These are phyloP conservation scores for Bipolaris zeicola DNA, from an alignment of 2,329 filamentous ascomycete species.

Conservation along the genomic window DNA sequence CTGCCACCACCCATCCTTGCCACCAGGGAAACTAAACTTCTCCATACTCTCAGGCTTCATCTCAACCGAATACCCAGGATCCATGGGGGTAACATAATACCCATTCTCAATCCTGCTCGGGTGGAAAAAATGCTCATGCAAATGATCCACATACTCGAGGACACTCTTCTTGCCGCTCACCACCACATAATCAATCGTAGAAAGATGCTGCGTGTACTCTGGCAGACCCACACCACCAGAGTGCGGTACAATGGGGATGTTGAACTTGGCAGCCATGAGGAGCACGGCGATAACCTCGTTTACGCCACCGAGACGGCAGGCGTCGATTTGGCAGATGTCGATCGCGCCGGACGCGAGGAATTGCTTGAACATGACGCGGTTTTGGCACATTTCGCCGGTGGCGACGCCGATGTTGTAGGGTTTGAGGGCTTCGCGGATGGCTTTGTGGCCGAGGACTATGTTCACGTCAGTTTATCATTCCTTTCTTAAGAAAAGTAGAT, in stretches of 20 bases:
- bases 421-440: constrained; percentile 78
- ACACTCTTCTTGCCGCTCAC: constrained; percentile 81
- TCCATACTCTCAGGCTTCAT: constrained; percentile 93
- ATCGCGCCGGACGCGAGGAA: constrained; percentile 79
- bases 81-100: constrained; percentile 83
- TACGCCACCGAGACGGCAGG: constrained; percentile 85
- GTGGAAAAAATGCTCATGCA: constrained; percentile 91
- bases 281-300: constrained; percentile 93
- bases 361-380: constrained; percentile 93
- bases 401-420: constrained; percentile 81
- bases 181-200: constrained; percentile 89
- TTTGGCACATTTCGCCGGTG: constrained; percentile 95
- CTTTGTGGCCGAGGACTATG: constrained; percentile 78
- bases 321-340: constrained; percentile 88
- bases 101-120: constrained; percentile 80
- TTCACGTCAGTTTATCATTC: background rate
- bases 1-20: constrained; percentile 83
- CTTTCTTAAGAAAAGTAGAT: background rate
- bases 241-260: constrained; percentile 84
- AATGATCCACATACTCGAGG: constrained; percentile 88
- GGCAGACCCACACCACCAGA: constrained; percentile 87
- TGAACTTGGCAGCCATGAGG: constrained; percentile 79
- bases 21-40: constrained; percentile 74
- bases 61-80: constrained; percentile 89
- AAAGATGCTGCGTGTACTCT: constrained; percentile 92